Evolutionary conservation across 495 filamentous ascomycete genomes (phyloP), one percentile per base, ranked within the genome.

Genomic region (Penicillium paradoxum): DNA sequence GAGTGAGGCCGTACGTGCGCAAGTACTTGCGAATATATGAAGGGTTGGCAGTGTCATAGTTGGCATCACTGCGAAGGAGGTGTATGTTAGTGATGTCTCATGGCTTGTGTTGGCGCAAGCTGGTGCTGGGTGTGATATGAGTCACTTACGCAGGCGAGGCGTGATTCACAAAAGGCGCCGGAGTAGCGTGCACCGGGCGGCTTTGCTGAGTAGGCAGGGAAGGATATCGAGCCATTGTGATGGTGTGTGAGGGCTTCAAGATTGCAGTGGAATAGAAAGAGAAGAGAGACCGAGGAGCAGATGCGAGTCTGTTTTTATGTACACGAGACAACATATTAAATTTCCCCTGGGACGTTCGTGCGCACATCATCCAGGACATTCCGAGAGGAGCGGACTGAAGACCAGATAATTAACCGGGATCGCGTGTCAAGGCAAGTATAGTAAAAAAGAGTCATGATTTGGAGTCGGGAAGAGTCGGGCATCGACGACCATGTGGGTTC

Each of bases 1-100:
- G 86, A 36, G 79, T 83, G 59, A 89, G 71, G 54, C 87, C 87
- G 66, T 88, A 84, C 19, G 86, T 87, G 59, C 78, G 75, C 46
- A 88, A 79, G 64, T 84, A 82, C 59, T 80, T 84, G 67, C 87
- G 81, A 38, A 86, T 82, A 53, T 83, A 80, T 49, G 75, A 62
- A 15, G 83, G 76, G 64, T 84, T 76, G 51, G 84, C 77, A 36
- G 85, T 87, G 64, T 87, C 84, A 54, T 73, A 80, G 58, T 77
- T 74, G 48, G 74, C 65, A 30, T 73, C 68, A 56, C 73, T 75
- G 52, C 53, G 50, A 32, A 8, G 49, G 42, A 21, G 34, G 18
- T n/a, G 0, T 27, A 15, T 29, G 41, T 54, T 27, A 47, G 42
- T 42, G 21, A n/a, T 45, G 4, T 33, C 22, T 13, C 4, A 15